Evolutionary conservation across 441 rosid species (phyloP).

Genomic region (Lepidium campestre): DNA sequence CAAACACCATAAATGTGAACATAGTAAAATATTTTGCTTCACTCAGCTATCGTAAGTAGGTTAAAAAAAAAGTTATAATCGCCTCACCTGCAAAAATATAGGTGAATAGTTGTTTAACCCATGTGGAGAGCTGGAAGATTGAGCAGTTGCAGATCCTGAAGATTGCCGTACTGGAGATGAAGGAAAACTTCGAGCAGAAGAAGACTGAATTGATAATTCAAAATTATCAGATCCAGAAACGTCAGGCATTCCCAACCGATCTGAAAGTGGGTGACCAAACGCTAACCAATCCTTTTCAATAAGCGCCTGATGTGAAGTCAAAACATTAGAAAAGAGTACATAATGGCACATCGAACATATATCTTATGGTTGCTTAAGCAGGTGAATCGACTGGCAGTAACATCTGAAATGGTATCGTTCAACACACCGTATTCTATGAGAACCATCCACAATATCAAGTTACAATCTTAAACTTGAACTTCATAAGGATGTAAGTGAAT

Average conservation of each 20-base stretch:
- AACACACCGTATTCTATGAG: neutral
- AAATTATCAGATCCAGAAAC: slow-evolving; percentile 48
- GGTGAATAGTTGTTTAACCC: slow-evolving; percentile 83
- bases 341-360: slow-evolving; percentile 11
- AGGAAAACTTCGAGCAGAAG: slow-evolving; percentile 60
- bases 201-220: slow-evolving; percentile 75
- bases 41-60: neutral
- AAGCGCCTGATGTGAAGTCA: slow-evolving; percentile 58
- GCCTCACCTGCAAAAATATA: slow-evolving; percentile 87
- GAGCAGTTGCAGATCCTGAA: slow-evolving; percentile 57
- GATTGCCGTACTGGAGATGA: slow-evolving; percentile 69
- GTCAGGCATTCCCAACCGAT: slow-evolving; percentile 87
- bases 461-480: neutral
- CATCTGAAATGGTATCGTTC: slow-evolving; percentile 1
- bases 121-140: slow-evolving; percentile 77
- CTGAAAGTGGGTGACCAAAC: slow-evolving; percentile 97
- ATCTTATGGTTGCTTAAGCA: neutral
- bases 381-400: slow-evolving; percentile 3
- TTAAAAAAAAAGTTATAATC: neutral
- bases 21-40: neutral
- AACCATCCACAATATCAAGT: neutral
- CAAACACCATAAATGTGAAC: slow-evolving; percentile 30
- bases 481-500: neutral
- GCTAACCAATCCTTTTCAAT: slow-evolving; percentile 98
- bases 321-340: slow-evolving; percentile 2